Evolutionary conservation across 768 basidiomycete species (phyloP), one percentile per base, ranked within the genome.

Genomic region (Boletus rubropictus): DNA sequence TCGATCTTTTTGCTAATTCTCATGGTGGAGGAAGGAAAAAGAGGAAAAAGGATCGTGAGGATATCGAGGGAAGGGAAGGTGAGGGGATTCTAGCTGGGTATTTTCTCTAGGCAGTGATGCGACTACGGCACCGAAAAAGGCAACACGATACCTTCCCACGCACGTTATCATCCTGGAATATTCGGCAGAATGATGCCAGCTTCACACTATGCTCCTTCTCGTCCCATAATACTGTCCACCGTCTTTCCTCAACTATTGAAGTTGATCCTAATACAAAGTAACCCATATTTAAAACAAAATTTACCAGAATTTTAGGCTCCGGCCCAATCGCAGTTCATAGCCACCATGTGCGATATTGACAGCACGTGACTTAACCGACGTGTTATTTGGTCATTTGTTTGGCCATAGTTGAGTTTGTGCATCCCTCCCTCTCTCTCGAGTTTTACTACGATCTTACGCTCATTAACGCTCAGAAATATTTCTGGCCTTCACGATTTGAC

Each of bases 1-100:
- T 84, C 77, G 37, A 97, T 89, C 74, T 95, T 97, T 69, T 93
- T 81, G 57, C 84, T 91, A 67, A 98, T 90, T 80, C 87, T 95
- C 91, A 96, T 96, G 69, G 36, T 34, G 43, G 35, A 28, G 36
- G 11, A 25, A 34, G 11, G 10, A 58, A 57, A 58, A 53, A 52
- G 28, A 50, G 62, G 46, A 54, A 15, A n/a, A 51, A 53, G 54
- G 53, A 53, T 48, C 44, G 60, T 56, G 54, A 50, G 53, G 50
- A 42, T 41, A 45, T n/a, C n/a, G n/a, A 18, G 7, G 43, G 42
- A 42, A 50, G 29, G 47, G 37, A 38, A 24, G 24, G 32, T 3
- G 20, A 27, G 5, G 27, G 12, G 12, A 24, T 21, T 12, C 8
- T n/a, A 18, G 35, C 18, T 60, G 54, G 50, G 52, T 65, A 61